These are phyloP conservation scores for Oenanthe javanica DNA, from an alignment of 140 eudicot species.

Conservation along the genomic window DNA sequence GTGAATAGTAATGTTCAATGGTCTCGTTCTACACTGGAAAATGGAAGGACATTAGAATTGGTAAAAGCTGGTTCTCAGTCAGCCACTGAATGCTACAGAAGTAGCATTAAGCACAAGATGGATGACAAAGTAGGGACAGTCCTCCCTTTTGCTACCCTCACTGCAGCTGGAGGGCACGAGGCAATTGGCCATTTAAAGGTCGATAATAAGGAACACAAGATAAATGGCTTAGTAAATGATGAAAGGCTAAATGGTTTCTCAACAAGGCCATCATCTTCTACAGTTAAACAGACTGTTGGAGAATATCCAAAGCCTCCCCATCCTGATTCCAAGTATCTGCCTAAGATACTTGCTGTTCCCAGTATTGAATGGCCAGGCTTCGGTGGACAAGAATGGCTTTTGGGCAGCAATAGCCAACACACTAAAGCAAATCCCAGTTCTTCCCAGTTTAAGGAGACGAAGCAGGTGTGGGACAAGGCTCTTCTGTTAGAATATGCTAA, in stretches of 20 bases:
- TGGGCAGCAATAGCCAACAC: slow-evolving; percentile 6
- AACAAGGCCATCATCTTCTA: slow-evolving; percentile 13
- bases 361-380: slow-evolving; percentile 20
- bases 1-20: slow-evolving; percentile 2
- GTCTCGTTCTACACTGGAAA: not conserved
- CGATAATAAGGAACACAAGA: slow-evolving; percentile 11
- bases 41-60: not conserved
- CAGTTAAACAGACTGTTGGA: slow-evolving; percentile 18
- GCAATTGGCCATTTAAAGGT: slow-evolving; percentile 6
- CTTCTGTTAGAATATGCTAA: slow-evolving; percentile 29
- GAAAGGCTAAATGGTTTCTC: not conserved
- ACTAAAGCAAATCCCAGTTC: slow-evolving; percentile 11
- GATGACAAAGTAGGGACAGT: not conserved
- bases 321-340: slow-evolving; percentile 39
- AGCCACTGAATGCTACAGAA: not conserved
- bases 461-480: slow-evolving; percentile 42
- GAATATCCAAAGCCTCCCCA: slow-evolving; percentile 27
- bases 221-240: slow-evolving; percentile 12
- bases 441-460: slow-evolving; percentile 8
- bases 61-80: not conserved
- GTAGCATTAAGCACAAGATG: not conserved
- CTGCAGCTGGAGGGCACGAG: slow-evolving; percentile 15
- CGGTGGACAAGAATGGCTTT: slow-evolving; percentile 40
- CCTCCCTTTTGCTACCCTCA: not conserved
- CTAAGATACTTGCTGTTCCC: slow-evolving; percentile 30